Evolutionary conservation across 139 green algal species (phyloP).

Genomic region (Closterium sp.): DNA sequence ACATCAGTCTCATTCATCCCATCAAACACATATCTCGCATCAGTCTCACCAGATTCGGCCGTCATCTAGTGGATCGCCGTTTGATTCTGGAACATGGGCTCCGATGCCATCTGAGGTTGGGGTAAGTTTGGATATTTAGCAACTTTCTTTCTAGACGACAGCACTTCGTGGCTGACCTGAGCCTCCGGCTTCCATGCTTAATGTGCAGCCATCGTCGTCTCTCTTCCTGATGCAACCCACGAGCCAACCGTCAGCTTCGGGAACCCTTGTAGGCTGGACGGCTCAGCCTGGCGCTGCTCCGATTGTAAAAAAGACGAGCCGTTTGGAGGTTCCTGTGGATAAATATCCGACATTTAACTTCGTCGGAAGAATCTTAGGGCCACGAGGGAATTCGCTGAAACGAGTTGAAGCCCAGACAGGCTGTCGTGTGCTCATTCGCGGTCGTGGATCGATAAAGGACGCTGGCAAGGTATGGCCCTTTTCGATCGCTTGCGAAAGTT

Average conservation of each 20-base stretch:
- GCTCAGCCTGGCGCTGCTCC: constrained; percentile 11
- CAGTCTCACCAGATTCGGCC: neutral
- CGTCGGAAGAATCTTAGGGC: constrained; percentile 31
- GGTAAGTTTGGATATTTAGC: neutral
- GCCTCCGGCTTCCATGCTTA: neutral
- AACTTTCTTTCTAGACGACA: neutral
- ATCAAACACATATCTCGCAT: neutral
- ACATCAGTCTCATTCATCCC: neutral
- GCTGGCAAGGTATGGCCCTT: constrained; percentile 26
- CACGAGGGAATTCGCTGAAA: constrained; percentile 39
- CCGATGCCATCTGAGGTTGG: neutral
- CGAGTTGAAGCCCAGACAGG: constrained; percentile 34
- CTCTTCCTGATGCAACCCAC: constrained; percentile 6
- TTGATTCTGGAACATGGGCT: neutral
- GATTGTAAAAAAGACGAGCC: constrained; percentile 31
- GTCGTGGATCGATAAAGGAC: constrained; percentile 40
- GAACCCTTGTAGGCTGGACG: neutral
- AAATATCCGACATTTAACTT: constrained; percentile 40
- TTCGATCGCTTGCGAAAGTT: neutral
- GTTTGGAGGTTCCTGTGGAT: constrained; percentile 38
- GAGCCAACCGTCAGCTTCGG: neutral
- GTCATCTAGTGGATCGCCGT: neutral
- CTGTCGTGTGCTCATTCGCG: constrained; percentile 37
- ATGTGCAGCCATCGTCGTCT: constrained; percentile 16
- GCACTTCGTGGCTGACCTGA: neutral